Evolutionary conservation across 1,284 basidiomycete genomes (phyloP).

Genomic region (Ganoderma leucocontextum): DNA sequence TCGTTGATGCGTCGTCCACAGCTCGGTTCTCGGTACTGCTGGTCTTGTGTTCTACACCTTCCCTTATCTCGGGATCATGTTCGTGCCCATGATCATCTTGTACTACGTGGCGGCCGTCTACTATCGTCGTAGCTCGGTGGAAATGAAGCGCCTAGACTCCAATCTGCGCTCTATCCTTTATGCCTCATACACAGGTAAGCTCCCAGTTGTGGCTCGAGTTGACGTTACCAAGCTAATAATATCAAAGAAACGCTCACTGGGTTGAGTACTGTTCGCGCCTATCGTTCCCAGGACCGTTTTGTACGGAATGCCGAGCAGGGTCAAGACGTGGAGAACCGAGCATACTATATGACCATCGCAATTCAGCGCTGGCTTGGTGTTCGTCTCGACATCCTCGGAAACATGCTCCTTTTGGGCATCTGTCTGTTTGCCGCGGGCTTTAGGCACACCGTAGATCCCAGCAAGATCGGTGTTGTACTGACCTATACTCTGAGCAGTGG

Average conservation of each 20-base stretch:
- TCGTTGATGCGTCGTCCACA: not conserved
- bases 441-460: conserved; percentile 56
- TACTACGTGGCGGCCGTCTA: conserved; percentile 60
- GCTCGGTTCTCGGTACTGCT: conserved; percentile 59
- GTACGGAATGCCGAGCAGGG: conserved; percentile 54
- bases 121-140: conserved; percentile 66
- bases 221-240: conserved; percentile 25
- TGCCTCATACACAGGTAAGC: conserved; percentile 54
- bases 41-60: conserved; percentile 71
- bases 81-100: conserved; percentile 57
- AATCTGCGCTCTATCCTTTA: conserved; percentile 72
- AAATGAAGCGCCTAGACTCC: conserved; percentile 78
- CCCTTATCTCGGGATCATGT: conserved; percentile 68
- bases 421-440: conserved; percentile 72
- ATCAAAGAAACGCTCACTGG: conserved; percentile 68
- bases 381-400: conserved; percentile 74
- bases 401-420: conserved; percentile 79
- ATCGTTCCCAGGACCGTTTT: conserved; percentile 56
- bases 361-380: conserved; percentile 70
- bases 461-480: conserved; percentile 68
- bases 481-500: conserved; percentile 69
- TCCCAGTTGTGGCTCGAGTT: not conserved
- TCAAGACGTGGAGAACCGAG: conserved; percentile 72
- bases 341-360: conserved; percentile 80
- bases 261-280: conserved; percentile 70